Conservation (phyloP, 2,329 filamentous ascomycete genomes). For the Coleophoma crateriformis region DNA sequence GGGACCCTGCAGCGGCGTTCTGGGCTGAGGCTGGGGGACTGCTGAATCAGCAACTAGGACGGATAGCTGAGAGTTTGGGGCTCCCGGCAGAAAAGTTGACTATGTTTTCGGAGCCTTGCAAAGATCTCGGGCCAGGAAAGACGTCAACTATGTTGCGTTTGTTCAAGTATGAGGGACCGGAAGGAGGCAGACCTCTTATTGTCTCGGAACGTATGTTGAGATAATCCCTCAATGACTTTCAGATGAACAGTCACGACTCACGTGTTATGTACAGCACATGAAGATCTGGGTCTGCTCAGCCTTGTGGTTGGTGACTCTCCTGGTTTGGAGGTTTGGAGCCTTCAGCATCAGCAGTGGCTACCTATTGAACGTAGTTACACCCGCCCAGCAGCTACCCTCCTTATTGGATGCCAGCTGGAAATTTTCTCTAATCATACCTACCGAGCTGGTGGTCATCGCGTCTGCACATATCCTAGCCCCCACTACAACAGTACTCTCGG, state of each 20-base stretch:
- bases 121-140: slow-evolving; percentile 6
- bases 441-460: slow-evolving; percentile 14
- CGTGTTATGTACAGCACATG: slow-evolving; percentile 11
- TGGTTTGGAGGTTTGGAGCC: slow-evolving; percentile 19
- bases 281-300: slow-evolving; percentile 20
- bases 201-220: slow-evolving; percentile 18
- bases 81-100: slow-evolving; percentile 12
- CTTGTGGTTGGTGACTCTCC: slow-evolving; percentile 20
- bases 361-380: slow-evolving; percentile 15
- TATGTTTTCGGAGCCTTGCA: slow-evolving; percentile 16
- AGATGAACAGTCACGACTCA: neutral
- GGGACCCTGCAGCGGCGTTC: slow-evolving; percentile 10
- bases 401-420: slow-evolving; percentile 19
- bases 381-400: slow-evolving; percentile 10
- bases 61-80: slow-evolving; percentile 17
- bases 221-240: neutral
- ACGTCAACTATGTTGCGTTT: slow-evolving; percentile 19
- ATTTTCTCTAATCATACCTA: slow-evolving; percentile 17
- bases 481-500: neutral
- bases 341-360: slow-evolving; percentile 9
- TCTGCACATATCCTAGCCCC: slow-evolving; percentile 14
- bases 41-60: slow-evolving; percentile 12
- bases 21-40: slow-evolving; percentile 13
- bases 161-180: slow-evolving; percentile 18
- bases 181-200: slow-evolving; percentile 8